Base-by-base conservation (phyloP, 2,329 filamentous ascomycete genomes). In the Lecanicillium sp. region DNA sequence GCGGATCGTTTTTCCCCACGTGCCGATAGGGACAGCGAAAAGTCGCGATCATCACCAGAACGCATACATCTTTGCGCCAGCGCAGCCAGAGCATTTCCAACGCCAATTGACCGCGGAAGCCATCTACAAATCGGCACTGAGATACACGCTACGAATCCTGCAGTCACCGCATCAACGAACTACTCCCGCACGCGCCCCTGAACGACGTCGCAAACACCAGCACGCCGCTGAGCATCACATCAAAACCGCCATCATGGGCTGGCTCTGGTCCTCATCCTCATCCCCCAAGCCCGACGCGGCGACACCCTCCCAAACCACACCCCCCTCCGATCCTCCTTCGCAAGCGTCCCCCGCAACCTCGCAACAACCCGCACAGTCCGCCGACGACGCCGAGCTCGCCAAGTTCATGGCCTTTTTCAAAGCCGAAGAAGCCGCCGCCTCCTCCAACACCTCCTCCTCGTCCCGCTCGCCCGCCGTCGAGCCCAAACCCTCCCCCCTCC, bases 241-340 rank as follows among this genome's bases (percentile, higher is more conserved):
- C 41, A 26, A 38, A 32, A 29, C 15, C 26, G 33, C 54, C 57
- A 67, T 48, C 53, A 84, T 84, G 80, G 79, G 78, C 55, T 84
- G 80, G 80, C 67, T 81, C 52, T 83, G 78, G 77, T 69, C 74
- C 51, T 69, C 67, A 5, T 54, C 64, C n/a, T 57, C 66, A 14
- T 52, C 67, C 14, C 51, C 67, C 14, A 62, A 63, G 55, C 52
- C 53, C 27, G 26, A 60, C 15, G 36, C 56, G 12, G 29, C 56
- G 36, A 55, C 56, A 29, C 47, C 54, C 32, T 45, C 53, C 26
- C 56, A 58, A 41, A 55, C 61, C 41, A 46, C 54, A 44, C 32
- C 55, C 17, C 36, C 58, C 33, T 51, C 55, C 26, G 48, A 59
- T 42, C 57, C 27, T 17, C 58, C 24, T 4, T 29, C 26, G 26